Percentiles rank a stretch among this genome's conserved stretches.
Conservation (phyloP, 1,284 basidiomycete genomes). For the Ustilago trichophora region DNA sequence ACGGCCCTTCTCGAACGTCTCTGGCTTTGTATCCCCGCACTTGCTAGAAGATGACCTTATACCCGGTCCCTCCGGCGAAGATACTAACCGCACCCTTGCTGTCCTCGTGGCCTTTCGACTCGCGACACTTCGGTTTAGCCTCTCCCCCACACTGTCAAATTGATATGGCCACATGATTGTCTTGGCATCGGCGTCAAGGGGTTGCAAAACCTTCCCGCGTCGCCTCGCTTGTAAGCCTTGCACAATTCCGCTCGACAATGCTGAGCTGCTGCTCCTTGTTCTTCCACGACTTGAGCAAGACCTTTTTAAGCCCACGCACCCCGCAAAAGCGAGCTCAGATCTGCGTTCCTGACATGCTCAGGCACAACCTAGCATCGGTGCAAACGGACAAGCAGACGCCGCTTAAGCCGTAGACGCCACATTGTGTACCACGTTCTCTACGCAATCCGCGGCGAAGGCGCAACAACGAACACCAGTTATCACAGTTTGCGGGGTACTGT, state of each 20-base stretch:
- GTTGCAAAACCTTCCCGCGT: neutral
- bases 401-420: slow-evolving; percentile 9
- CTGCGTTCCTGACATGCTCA: slow-evolving; percentile 5
- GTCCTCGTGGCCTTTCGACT: no score
- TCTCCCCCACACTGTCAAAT: neutral
- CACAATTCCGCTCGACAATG: neutral
- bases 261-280: neutral
- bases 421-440: neutral
- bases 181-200: neutral
- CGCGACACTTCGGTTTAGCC: no score
- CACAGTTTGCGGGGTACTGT: slow-evolving; percentile 1
- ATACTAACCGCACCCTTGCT: no score
- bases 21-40: no score
- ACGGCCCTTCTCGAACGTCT: no score
- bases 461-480: no score
- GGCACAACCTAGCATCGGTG: neutral
- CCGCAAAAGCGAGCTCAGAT: slow-evolving; percentile 1
- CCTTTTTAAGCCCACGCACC: no score
- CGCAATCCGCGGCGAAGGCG: no score
- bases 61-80: no score
- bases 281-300: no score
- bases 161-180: neutral
- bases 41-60: no score
- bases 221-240: neutral
- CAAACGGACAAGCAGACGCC: slow-evolving; percentile 1